Conservation (phyloP, 192 early-diverging fungal species). For the Gaertneriomyces sp. region DNA sequence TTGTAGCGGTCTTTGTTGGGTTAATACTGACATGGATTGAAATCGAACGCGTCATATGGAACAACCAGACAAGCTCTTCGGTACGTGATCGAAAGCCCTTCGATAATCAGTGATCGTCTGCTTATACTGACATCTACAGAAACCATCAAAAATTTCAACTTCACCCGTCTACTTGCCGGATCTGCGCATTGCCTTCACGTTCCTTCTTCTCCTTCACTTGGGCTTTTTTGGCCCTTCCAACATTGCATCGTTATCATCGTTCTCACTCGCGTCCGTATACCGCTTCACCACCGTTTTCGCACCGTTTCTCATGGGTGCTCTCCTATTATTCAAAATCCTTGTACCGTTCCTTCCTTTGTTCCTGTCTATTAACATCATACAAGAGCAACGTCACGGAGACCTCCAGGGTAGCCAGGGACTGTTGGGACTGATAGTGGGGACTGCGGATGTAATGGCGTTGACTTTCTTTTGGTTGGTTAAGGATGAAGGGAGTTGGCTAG, state of each 20-base stretch:
- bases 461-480: conserved; percentile 94
- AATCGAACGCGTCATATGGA: too few species aligned
- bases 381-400: too few species aligned
- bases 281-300: conserved; percentile 85
- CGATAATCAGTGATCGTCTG: background rate
- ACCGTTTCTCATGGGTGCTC: conserved; percentile 82
- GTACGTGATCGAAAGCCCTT: background rate
- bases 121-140: background rate
- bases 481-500: conserved; percentile 91
- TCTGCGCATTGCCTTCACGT: conserved; percentile 48
- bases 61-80: background rate
- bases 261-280: conserved; percentile 85
- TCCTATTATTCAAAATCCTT: conserved; percentile 83
- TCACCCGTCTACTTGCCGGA: conserved; percentile 18
- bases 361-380: conserved; percentile 29
- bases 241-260: conserved; percentile 80
- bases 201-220: conserved; percentile 87
- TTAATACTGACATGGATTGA: too few species aligned
- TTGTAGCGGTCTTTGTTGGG: too few species aligned
- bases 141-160: too few species aligned
- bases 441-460: conserved; percentile 89
- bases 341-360: conserved; percentile 77
- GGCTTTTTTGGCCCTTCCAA: conserved; percentile 98
- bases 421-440: conserved; percentile 74
- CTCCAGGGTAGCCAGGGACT: conserved; percentile 80